phyloP scores from a whole-genome alignment of 2,329 filamentous ascomycete species.

The Penicillium griseofulvum region DNA sequence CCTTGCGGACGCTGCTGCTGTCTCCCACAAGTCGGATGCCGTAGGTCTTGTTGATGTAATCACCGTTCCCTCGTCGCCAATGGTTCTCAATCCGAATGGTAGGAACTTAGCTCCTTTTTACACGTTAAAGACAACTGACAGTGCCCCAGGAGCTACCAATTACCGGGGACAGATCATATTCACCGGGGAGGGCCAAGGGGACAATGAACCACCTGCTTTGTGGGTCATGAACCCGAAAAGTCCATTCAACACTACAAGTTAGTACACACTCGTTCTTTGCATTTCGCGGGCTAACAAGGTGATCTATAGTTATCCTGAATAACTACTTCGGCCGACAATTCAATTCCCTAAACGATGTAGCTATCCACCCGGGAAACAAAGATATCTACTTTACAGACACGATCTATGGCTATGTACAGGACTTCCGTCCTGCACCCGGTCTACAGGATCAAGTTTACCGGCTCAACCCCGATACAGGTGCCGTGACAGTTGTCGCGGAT shows the following conservation, averaged over 20 bases:
- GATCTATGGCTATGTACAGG: conserved; percentile 19
- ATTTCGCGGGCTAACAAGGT: background rate
- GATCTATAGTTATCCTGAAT: conserved; percentile 16
- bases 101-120: background rate
- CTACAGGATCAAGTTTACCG: conserved; percentile 20
- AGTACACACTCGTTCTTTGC: background rate
- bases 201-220: conserved; percentile 15
- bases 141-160: conserved; percentile 7
- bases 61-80: conserved; percentile 9
- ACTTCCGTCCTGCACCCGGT: conserved; percentile 19
- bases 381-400: conserved; percentile 23
- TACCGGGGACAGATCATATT: conserved; percentile 14
- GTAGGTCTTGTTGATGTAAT: conserved; percentile 6
- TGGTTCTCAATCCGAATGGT: conserved; percentile 16
- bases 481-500: conserved; percentile 15
- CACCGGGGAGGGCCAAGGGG: conserved; percentile 17
- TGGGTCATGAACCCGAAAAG: conserved; percentile 18
- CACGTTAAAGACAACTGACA: background rate
- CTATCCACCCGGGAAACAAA: conserved; percentile 18
- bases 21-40: conserved; percentile 13
- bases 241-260: conserved; percentile 19
- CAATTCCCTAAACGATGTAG: conserved; percentile 20
- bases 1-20: conserved; percentile 14
- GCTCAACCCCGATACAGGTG: conserved; percentile 15
- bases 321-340: conserved; percentile 24